These are phyloP conservation scores for Saxophila tyrrhenica DNA, from an alignment of 495 filamentous ascomycete genomes.

Conservation along the genomic window DNA sequence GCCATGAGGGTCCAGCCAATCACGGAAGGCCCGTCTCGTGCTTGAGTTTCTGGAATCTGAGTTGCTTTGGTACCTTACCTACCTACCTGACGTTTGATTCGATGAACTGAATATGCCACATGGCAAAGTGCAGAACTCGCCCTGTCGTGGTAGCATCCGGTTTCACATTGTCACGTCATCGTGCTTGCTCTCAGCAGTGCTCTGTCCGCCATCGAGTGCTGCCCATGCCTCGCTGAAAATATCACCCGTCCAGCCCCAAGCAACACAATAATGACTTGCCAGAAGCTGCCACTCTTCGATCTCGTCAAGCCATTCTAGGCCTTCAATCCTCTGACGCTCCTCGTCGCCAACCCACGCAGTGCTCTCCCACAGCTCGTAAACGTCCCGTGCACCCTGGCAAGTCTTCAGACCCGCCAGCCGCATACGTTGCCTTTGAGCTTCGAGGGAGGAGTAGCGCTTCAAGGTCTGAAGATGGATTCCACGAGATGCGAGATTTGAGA, in stretches of 20 bases:
- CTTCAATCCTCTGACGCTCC: slow-evolving; percentile 73
- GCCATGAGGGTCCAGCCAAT: neutral
- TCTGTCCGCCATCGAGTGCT: slow-evolving; percentile 6
- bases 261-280: slow-evolving; percentile 80
- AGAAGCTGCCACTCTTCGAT: slow-evolving; percentile 89
- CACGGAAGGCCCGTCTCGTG: too few relatives aligned
- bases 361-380: slow-evolving; percentile 61
- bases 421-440: slow-evolving; percentile 55
- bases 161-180: neutral
- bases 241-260: slow-evolving; percentile 64
- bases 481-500: slow-evolving; percentile 75
- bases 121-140: too few relatives aligned
- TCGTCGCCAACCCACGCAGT: slow-evolving; percentile 47
- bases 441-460: slow-evolving; percentile 51
- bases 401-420: slow-evolving; percentile 45
- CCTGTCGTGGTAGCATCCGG: neutral
- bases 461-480: slow-evolving; percentile 78
- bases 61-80: too few relatives aligned
- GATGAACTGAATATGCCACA: too few relatives aligned
- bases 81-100: too few relatives aligned
- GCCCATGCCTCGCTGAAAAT: slow-evolving; percentile 19
- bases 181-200: neutral
- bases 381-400: slow-evolving; percentile 50
- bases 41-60: too few relatives aligned
- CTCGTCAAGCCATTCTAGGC: slow-evolving; percentile 84